Conservation (phyloP, 305 asterid genomes). For the Lippia alba region DNA sequence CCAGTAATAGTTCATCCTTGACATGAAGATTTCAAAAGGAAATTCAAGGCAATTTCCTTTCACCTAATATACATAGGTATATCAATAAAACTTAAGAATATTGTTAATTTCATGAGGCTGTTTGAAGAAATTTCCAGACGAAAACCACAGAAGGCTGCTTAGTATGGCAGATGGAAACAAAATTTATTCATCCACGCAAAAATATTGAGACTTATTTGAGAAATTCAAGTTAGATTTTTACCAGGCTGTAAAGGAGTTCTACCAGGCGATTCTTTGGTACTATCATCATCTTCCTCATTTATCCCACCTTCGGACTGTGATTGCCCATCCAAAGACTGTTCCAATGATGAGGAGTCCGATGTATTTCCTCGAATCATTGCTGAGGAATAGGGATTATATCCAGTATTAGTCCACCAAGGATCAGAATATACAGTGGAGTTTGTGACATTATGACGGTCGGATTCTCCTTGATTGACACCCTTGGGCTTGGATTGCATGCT, state of each 20-base stretch:
- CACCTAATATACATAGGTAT: neutral
- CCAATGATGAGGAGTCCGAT: slow-evolving; percentile 66
- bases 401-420: slow-evolving; percentile 59
- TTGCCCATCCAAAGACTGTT: slow-evolving; percentile 50
- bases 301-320: slow-evolving; percentile 53
- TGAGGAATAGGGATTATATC: slow-evolving; percentile 47
- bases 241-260: slow-evolving; percentile 50
- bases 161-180: neutral
- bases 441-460: slow-evolving; percentile 41
- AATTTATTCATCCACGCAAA: neutral
- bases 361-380: slow-evolving; percentile 52
- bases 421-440: slow-evolving; percentile 49
- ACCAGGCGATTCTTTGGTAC: slow-evolving; percentile 52
- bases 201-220: neutral
- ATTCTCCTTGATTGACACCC: slow-evolving; percentile 48
- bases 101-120: neutral
- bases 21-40: neutral
- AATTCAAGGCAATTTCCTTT: neutral
- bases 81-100: neutral
- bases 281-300: slow-evolving; percentile 63
- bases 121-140: neutral
- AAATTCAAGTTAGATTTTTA: slow-evolving; percentile 32
- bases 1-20: neutral
- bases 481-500: slow-evolving; percentile 72
- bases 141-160: slow-evolving; percentile 6